These are phyloP conservation scores for Porogramme epimiltina DNA, from an alignment of 1,284 basidiomycete species.

Conservation along the genomic window DNA sequence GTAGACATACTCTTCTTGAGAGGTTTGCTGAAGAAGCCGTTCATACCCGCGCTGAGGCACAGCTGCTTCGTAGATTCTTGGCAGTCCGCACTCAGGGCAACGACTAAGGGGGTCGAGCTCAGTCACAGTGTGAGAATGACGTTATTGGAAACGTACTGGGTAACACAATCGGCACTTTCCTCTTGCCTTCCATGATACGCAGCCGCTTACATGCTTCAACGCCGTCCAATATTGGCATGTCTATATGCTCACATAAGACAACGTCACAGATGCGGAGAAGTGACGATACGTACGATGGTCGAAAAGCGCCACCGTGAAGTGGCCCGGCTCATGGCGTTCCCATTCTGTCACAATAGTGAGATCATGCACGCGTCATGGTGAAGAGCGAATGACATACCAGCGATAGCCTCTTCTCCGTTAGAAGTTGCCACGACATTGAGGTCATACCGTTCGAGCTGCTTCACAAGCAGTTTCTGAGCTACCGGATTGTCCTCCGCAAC, in stretches of 20 bases:
- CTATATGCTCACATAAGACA: constrained; percentile 47
- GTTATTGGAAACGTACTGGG: constrained; percentile 50
- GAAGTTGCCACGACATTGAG: constrained; percentile 61
- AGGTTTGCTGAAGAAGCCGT: constrained; percentile 71
- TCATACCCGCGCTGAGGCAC: constrained; percentile 74
- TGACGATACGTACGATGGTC: constrained; percentile 59
- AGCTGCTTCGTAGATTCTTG: constrained; percentile 75
- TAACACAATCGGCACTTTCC: constrained; percentile 47
- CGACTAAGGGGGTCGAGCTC: constrained; percentile 43
- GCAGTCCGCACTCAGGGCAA: constrained; percentile 71
- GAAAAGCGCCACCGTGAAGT: constrained; percentile 68
- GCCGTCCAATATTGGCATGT: constrained; percentile 77
- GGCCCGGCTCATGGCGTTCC: constrained; percentile 65
- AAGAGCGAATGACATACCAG: constrained; percentile 37
- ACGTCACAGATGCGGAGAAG: neutral
- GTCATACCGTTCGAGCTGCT: constrained; percentile 62
- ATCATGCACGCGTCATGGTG: neutral
- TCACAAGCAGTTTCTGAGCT: constrained; percentile 63
- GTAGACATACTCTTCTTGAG: constrained; percentile 54
- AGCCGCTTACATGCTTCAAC: constrained; percentile 70
- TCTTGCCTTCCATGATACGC: constrained; percentile 57
- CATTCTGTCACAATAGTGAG: constrained; percentile 47
- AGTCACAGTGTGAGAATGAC: neutral
- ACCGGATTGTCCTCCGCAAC: constrained; percentile 76
- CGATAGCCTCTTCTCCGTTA: constrained; percentile 68